These are phyloP conservation scores for Penicillium sp. DNA, from an alignment of 2,329 filamentous ascomycete species.

Conservation along the genomic window DNA sequence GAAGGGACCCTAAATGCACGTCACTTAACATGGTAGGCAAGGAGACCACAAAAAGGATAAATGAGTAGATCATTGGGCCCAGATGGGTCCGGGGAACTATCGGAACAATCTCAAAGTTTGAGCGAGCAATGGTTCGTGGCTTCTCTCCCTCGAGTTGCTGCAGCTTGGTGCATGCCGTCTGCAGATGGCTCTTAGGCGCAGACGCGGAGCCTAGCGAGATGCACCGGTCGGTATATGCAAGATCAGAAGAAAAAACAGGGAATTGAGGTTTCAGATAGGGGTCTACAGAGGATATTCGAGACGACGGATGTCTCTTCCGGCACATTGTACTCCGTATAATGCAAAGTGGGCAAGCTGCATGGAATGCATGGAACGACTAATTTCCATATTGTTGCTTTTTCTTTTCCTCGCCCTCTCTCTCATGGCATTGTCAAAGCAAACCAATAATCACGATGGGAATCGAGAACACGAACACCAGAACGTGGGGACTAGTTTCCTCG, in stretches of 20 bases:
- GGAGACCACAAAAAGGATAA: constrained; percentile 5
- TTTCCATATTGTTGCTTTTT: background rate
- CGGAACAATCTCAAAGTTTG: constrained; percentile 14
- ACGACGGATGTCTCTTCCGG: background rate
- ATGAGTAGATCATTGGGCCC: constrained; percentile 11
- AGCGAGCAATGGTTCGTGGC: constrained; percentile 21
- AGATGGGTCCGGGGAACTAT: constrained; percentile 19
- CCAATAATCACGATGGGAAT: background rate
- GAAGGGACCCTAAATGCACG: constrained; percentile 13
- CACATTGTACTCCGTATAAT: background rate
- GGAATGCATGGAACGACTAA: constrained; percentile 2
- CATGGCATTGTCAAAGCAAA: background rate
- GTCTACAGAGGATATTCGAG: background rate
- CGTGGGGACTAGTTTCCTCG: constrained; percentile 16
- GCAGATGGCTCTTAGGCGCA: constrained; percentile 22
- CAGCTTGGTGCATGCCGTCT: constrained; percentile 20
- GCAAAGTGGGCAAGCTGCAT: background rate
- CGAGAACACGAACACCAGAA: constrained; percentile 11
- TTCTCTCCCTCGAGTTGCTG: constrained; percentile 16
- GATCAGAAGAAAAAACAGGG: background rate
- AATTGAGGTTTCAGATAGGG: background rate
- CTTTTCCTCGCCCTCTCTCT: background rate
- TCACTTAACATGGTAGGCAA: constrained; percentile 21
- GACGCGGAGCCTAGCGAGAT: constrained; percentile 9
- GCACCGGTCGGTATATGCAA: constrained; percentile 9